Evolutionary conservation across 441 rosid genomes (phyloP).

Genomic region (Theobroma grandiflorum): DNA sequence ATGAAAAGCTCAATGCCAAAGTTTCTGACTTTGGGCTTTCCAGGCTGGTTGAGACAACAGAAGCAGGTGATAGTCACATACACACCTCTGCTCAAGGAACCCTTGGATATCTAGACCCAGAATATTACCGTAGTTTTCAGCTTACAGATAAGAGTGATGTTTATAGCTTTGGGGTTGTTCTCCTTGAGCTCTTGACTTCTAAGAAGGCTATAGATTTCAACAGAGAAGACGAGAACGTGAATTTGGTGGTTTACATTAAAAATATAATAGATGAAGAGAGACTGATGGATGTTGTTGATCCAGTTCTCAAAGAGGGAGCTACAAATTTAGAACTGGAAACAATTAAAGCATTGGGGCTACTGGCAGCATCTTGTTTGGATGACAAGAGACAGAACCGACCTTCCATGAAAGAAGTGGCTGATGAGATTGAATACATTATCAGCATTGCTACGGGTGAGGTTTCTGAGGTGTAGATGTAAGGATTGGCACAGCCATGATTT

Average conservation of each 20-base stretch:
- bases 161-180: conserved; percentile 63
- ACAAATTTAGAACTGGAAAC: conserved; percentile 41
- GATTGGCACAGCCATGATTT: background rate
- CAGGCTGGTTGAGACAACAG: conserved; percentile 48
- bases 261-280: conserved; percentile 55
- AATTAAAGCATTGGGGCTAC: conserved; percentile 48
- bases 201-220: conserved; percentile 55
- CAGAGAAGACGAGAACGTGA: conserved; percentile 53
- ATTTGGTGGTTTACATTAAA: conserved; percentile 51
- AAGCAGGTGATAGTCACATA: conserved; percentile 57
- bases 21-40: conserved; percentile 72
- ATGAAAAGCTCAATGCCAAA: conserved; percentile 56
- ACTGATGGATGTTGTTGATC: conserved; percentile 49
- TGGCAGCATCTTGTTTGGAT: conserved; percentile 57
- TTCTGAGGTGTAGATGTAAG: conserved; percentile 23
- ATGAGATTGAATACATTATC: conserved; percentile 54
- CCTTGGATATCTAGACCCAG: conserved; percentile 73
- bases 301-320: conserved; percentile 44
- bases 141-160: conserved; percentile 67
- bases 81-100: conserved; percentile 71
- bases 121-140: conserved; percentile 65
- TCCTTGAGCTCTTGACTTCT: conserved; percentile 51
- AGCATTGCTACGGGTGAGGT: conserved; percentile 33
- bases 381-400: conserved; percentile 56
- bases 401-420: conserved; percentile 59